Evolutionary conservation across 2,329 filamentous ascomycete species (phyloP).

Genomic region (Nothophaeocryptopus gaeumannii): DNA sequence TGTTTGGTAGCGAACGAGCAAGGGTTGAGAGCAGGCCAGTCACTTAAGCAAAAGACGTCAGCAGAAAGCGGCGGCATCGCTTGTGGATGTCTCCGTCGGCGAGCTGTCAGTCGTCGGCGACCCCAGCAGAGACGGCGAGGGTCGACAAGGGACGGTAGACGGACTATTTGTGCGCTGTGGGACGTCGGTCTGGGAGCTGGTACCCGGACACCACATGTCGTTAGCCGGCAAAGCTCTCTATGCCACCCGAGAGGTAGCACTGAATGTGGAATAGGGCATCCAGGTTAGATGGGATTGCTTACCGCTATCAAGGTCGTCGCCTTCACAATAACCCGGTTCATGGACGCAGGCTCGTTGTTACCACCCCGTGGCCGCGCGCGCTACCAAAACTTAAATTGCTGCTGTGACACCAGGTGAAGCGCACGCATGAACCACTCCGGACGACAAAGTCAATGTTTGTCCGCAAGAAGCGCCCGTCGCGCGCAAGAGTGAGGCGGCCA

Average conservation of each 20-base stretch:
- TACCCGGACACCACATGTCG: constrained; percentile 12
- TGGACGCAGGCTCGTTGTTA: constrained; percentile 19
- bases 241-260: constrained; percentile 14
- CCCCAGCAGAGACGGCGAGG: constrained; percentile 9
- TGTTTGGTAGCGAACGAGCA: constrained; percentile 23
- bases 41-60: constrained; percentile 12
- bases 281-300: constrained; percentile 17
- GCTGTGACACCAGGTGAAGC: constrained; percentile 15
- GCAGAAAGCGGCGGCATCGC: constrained; percentile 11
- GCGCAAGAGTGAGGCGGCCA: constrained; percentile 6
- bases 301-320: constrained; percentile 15
- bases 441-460: constrained; percentile 8
- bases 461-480: background rate
- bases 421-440: constrained; percentile 16
- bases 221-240: constrained; percentile 13
- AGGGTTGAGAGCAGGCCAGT: constrained; percentile 17
- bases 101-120: constrained; percentile 7
- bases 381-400: constrained; percentile 20
- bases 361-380: constrained; percentile 14
- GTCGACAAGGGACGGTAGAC: constrained; percentile 9
- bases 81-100: constrained; percentile 18
- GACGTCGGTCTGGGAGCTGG: constrained; percentile 10
- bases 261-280: constrained; percentile 10
- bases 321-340: constrained; percentile 19
- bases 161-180: constrained; percentile 18